Evolutionary conservation across 768 basidiomycete species (phyloP).

Genomic region (Hygrophorus pudorinus): DNA sequence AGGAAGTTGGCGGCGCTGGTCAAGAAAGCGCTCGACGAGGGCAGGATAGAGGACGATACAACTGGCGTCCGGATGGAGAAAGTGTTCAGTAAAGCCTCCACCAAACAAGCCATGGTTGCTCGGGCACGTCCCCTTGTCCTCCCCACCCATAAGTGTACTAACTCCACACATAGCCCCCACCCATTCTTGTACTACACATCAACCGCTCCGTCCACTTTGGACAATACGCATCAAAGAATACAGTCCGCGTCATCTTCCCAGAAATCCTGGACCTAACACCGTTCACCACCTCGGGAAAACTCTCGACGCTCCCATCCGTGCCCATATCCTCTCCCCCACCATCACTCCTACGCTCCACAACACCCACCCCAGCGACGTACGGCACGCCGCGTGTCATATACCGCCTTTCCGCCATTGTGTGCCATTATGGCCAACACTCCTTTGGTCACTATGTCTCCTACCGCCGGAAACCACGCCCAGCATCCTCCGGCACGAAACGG

Average conservation of each 20-base stretch:
- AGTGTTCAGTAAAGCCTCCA: slow-evolving; percentile 63
- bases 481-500: slow-evolving; percentile 28
- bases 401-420: slow-evolving; percentile 76
- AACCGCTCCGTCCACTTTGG: slow-evolving; percentile 78
- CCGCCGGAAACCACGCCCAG: slow-evolving; percentile 65
- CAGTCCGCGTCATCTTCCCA: slow-evolving; percentile 70
- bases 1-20: slow-evolving; percentile 55
- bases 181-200: slow-evolving; percentile 79
- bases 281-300: slow-evolving; percentile 73
- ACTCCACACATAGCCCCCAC: slow-evolving; percentile 55
- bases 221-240: slow-evolving; percentile 81
- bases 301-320: slow-evolving; percentile 58
- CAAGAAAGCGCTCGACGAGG: slow-evolving; percentile 54
- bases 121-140: slow-evolving; percentile 39
- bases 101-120: slow-evolving; percentile 89
- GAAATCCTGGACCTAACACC: slow-evolving; percentile 85
- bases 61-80: slow-evolving; percentile 75
- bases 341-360: slow-evolving; percentile 35
- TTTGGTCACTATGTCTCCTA: slow-evolving; percentile 95
- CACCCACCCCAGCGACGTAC: slow-evolving; percentile 47
- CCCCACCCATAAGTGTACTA: not conserved
- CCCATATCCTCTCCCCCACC: slow-evolving; percentile 62
- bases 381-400: slow-evolving; percentile 61
- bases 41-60: slow-evolving; percentile 75
- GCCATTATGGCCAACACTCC: slow-evolving; percentile 87